These are phyloP conservation scores for Tricholoma furcatifolium DNA, from an alignment of 768 basidiomycete species.

Conservation along the genomic window DNA sequence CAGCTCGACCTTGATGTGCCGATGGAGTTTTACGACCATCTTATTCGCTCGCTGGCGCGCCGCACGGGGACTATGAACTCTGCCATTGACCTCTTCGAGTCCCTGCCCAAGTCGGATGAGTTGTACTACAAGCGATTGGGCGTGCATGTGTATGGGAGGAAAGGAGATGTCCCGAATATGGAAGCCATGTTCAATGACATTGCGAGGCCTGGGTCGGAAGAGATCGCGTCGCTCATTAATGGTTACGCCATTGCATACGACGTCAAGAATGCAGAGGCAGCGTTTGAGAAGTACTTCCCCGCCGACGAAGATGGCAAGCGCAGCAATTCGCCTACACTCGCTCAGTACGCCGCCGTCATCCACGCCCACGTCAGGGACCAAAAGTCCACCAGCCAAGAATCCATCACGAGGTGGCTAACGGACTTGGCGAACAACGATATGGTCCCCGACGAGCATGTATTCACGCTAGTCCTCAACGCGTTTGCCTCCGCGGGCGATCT, in stretches of 20 bases:
- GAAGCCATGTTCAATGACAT: conserved; percentile 43
- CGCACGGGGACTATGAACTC: conserved; percentile 14
- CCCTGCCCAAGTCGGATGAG: not conserved
- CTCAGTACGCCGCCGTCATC: conserved; percentile 58
- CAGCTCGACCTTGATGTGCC: conserved; percentile 31
- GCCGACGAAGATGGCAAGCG: conserved; percentile 24
- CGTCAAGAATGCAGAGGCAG: conserved; percentile 35
- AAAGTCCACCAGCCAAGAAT: conserved; percentile 32
- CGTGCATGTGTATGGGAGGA: conserved; percentile 50
- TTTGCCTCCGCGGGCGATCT: conserved; percentile 57
- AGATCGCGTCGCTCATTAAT: conserved; percentile 51
- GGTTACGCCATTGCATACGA: conserved; percentile 50
- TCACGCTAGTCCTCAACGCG: conserved; percentile 57
- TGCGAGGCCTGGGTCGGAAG: conserved; percentile 21
- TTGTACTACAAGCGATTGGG: conserved; percentile 36
- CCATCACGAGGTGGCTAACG: conserved; percentile 54
- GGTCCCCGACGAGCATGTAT: conserved; percentile 54
- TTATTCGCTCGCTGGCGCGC: conserved; percentile 45
- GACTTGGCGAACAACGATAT: conserved; percentile 48
- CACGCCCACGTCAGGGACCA: conserved; percentile 49
- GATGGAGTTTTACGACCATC: conserved; percentile 24
- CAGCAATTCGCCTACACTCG: conserved; percentile 37
- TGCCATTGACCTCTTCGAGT: conserved; percentile 20
- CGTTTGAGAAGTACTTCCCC: conserved; percentile 61
- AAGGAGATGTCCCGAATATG: conserved; percentile 46